These are phyloP conservation scores for Plasmopara halstedii DNA, from an alignment of 352 stramenopile genomes.

Conservation along the genomic window DNA sequence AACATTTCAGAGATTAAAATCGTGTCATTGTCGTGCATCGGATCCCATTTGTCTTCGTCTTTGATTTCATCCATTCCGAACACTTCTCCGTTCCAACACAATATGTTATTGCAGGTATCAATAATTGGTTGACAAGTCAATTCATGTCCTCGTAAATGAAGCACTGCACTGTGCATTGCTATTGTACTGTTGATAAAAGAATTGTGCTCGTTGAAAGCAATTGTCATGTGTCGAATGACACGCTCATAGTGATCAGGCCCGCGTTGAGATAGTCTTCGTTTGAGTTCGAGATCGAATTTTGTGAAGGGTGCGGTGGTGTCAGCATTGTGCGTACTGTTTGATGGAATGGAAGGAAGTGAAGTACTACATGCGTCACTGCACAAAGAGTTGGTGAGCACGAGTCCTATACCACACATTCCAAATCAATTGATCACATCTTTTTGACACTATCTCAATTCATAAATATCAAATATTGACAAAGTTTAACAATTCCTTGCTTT, in stretches of 20 bases:
- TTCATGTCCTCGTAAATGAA: constrained; percentile 82
- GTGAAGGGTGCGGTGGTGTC: not conserved
- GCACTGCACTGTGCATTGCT: constrained; percentile 73
- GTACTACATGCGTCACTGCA: too few relatives aligned
- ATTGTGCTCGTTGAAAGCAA: not conserved
- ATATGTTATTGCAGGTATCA: constrained; percentile 50
- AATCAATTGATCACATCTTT: too few relatives aligned
- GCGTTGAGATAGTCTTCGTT: constrained; percentile 23
- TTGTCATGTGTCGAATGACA: constrained; percentile 8
- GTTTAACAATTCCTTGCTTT: too few relatives aligned
- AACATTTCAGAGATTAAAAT: constrained; percentile 41
- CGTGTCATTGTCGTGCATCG: constrained; percentile 35
- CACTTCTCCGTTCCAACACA: constrained; percentile 93
- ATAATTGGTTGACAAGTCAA: constrained; percentile 77
- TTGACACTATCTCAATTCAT: too few relatives aligned
- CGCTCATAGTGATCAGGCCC: constrained; percentile 20
- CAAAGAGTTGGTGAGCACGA: too few relatives aligned
- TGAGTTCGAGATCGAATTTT: constrained; percentile 17
- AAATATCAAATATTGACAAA: too few relatives aligned
- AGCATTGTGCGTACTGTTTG: not conserved
- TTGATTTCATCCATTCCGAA: constrained; percentile 37
- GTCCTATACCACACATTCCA: too few relatives aligned
- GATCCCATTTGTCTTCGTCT: constrained; percentile 1
- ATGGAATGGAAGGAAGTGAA: not conserved
- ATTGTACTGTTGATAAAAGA: constrained; percentile 17